Evolutionary conservation across 805 yeast genomes (phyloP).

Genomic region (Wickerhamiella sorbophila): DNA sequence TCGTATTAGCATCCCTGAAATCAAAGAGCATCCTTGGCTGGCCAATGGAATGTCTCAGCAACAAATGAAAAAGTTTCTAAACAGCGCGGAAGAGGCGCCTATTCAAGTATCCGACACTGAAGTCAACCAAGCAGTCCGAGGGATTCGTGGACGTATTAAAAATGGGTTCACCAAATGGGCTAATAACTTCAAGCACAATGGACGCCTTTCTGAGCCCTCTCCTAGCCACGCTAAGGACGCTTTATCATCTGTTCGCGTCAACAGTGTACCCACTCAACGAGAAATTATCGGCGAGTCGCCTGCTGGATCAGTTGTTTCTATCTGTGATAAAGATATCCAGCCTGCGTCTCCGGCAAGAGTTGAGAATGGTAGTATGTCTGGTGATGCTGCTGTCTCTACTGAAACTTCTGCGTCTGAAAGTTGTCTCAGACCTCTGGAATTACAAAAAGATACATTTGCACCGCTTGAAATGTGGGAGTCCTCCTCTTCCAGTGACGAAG

Average conservation of each 20-base stretch:
- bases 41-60: constrained; percentile 29
- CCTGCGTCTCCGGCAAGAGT: too few relatives aligned
- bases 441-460: background rate
- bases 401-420: background rate
- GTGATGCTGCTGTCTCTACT: background rate
- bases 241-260: background rate
- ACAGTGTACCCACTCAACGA: background rate
- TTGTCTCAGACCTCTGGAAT: background rate
- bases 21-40: constrained; percentile 65
- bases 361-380: background rate
- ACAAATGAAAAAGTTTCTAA: constrained; percentile 21
- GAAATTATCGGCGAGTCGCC: background rate
- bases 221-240: background rate
- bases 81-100: constrained; percentile 24
- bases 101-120: constrained; percentile 55
- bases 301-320: background rate
- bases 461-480: background rate
- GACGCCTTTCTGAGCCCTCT: constrained; percentile 4
- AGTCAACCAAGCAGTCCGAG: constrained; percentile 62
- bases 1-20: constrained; percentile 55
- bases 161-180: constrained; percentile 27
- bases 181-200: constrained; percentile 8
- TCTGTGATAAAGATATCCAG: too few relatives aligned
- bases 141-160: constrained; percentile 56
- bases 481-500: constrained; percentile 11